Percentiles rank a stretch among this genome's conserved stretches.
phyloP scores from a whole-genome alignment of 495 filamentous ascomycete genomes.

The Parachaetomium inaequale region DNA sequence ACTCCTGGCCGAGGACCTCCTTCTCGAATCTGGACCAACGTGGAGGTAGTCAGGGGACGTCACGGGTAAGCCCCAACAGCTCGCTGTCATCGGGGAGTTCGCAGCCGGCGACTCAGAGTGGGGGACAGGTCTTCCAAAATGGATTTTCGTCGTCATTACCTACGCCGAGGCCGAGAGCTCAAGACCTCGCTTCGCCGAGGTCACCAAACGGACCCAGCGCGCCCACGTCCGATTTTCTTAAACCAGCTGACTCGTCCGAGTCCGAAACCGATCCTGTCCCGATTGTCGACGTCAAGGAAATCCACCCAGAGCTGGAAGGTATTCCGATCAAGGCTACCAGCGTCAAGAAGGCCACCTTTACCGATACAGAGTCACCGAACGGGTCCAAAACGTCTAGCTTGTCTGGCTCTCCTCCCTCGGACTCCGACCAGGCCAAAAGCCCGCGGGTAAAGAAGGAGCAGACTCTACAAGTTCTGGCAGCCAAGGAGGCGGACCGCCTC shows the following conservation, averaged over 20 bases:
- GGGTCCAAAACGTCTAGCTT: conserved; percentile 23
- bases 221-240: conserved; percentile 18
- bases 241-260: conserved; percentile 18
- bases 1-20: conserved; percentile 18
- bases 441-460: conserved; percentile 31
- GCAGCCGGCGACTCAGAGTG: neutral
- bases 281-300: conserved; percentile 43
- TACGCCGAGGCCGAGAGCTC: neutral
- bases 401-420: conserved; percentile 24
- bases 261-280: conserved; percentile 28
- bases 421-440: conserved; percentile 15
- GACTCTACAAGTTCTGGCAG: conserved; percentile 40
- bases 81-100: conserved; percentile 27
- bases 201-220: conserved; percentile 16
- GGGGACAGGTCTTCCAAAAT: neutral
- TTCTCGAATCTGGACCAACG: conserved; percentile 19
- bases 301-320: conserved; percentile 45
- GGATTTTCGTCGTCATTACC: neutral
- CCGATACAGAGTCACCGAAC: conserved; percentile 27
- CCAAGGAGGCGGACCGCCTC: conserved; percentile 40
- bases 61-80: conserved; percentile 29
- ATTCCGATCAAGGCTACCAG: conserved; percentile 42
- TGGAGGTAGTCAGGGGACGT: conserved; percentile 26
- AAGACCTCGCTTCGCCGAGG: conserved; percentile 11
- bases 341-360: conserved; percentile 44